Percentiles rank a stretch among this genome's conserved stretches.
Evolutionary conservation across 768 basidiomycete species (phyloP).

Genomic region (Harrya chromipes): DNA sequence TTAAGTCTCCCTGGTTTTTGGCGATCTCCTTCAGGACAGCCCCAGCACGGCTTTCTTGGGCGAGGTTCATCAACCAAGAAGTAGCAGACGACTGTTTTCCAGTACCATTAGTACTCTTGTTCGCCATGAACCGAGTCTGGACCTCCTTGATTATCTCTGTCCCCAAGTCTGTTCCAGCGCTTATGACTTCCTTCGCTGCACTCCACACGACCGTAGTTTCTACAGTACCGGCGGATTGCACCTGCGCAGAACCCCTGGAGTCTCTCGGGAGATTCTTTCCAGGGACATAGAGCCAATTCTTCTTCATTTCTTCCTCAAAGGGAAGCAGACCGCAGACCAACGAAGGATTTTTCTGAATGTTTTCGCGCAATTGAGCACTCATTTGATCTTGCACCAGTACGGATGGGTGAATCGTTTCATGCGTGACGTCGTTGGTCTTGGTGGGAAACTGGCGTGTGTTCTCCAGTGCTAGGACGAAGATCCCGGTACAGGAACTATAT

Average conservation of each 20-base stretch:
- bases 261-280: constrained; percentile 14
- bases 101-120: constrained; percentile 6
- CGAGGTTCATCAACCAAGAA: constrained; percentile 24
- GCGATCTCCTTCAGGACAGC: constrained; percentile 23
- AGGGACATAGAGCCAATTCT: constrained; percentile 44
- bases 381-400: constrained; percentile 45
- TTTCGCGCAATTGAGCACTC: constrained; percentile 32
- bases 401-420: constrained; percentile 62
- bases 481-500: constrained; percentile 51
- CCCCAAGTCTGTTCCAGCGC: constrained; percentile 14
- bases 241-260: constrained; percentile 8
- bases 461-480: constrained; percentile 47
- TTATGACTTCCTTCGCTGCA: constrained; percentile 15
- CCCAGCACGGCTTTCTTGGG: constrained; percentile 24
- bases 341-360: constrained; percentile 40
- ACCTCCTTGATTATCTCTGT: constrained; percentile 23
- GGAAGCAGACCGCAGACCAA: constrained; percentile 44
- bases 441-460: constrained; percentile 50
- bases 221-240: neutral
- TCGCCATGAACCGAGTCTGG: constrained; percentile 9
- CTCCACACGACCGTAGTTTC: constrained; percentile 14
- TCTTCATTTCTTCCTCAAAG: constrained; percentile 51
- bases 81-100: constrained; percentile 15
- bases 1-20: neutral
- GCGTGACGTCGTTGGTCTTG: constrained; percentile 41